Evolutionary conservation across 78 protist genomes (phyloP).

Genomic region (Chrysochromulina tobinii): DNA sequence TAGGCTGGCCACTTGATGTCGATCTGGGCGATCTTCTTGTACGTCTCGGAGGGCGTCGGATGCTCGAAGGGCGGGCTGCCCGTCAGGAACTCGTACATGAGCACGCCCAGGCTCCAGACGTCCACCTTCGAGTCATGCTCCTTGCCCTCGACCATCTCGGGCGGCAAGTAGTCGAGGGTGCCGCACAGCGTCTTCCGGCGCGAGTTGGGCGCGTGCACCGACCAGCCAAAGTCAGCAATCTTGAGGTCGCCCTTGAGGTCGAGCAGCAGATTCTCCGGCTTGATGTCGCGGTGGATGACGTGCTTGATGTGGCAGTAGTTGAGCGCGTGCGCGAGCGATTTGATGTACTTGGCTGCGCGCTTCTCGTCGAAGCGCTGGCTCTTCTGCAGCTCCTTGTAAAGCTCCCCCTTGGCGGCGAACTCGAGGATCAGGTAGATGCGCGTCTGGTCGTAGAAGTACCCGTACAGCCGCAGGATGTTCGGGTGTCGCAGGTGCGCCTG

Average conservation of each 20-base stretch:
- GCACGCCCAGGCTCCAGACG: constrained; percentile 92
- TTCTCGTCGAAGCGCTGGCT: constrained; percentile 58
- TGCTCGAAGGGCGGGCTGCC: constrained; percentile 88
- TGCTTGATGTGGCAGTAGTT: constrained; percentile 80
- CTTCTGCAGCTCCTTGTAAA: constrained; percentile 77
- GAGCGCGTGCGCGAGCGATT: constrained; percentile 37
- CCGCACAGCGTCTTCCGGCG: constrained; percentile 81
- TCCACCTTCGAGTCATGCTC: constrained; percentile 78
- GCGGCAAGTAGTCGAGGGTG: constrained; percentile 95
- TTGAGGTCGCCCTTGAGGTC: constrained; percentile 83
- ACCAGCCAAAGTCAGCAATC: constrained; percentile 98
- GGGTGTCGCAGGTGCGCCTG: constrained; percentile 88
- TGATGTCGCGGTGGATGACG: constrained; percentile 97
- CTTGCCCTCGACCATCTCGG: constrained; percentile 88
- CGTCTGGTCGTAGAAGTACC: constrained; percentile 89
- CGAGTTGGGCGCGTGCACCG: constrained; percentile 80
- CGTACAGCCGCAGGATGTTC: constrained; percentile 90
- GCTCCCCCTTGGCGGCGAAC: constrained; percentile 94
- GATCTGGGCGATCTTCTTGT: constrained; percentile 60
- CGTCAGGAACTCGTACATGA: constrained; percentile 84
- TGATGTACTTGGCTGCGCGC: constrained; percentile 60
- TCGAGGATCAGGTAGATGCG: constrained; percentile 93
- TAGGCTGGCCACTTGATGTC: constrained; percentile 24
- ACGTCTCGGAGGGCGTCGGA: constrained; percentile 46
- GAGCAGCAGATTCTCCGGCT: constrained; percentile 91